Percentiles rank a stretch among this genome's conserved stretches.
phyloP scores from a whole-genome alignment of 164 flowering plant genomes.

The Tetrastigma voinierianum region DNA sequence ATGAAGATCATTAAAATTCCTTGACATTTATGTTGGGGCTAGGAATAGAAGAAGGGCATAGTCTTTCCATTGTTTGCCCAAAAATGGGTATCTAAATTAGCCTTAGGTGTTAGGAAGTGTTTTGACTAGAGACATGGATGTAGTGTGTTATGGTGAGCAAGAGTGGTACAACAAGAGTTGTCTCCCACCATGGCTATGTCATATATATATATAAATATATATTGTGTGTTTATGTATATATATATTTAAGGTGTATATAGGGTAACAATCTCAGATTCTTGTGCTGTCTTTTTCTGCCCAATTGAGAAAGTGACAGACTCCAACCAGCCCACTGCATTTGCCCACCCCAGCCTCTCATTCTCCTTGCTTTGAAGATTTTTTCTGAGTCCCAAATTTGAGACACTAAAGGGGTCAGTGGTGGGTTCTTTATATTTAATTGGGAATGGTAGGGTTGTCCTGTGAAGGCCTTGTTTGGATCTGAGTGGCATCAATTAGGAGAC shows the following conservation, averaged over 20 bases:
- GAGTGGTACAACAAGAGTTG: slow-evolving; percentile 22
- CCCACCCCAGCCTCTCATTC: no score
- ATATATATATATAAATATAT: not conserved
- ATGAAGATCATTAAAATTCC: not conserved
- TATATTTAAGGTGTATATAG: no score
- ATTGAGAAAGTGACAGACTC: slow-evolving; percentile 14
- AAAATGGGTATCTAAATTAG: slow-evolving; percentile 2
- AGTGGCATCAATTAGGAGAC: no score
- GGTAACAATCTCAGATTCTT: slow-evolving; percentile 14
- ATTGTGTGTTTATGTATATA: no score
- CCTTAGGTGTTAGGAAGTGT: slow-evolving; percentile 3
- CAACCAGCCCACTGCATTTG: slow-evolving; percentile 13
- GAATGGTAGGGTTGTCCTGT: no score
- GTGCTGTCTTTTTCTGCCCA: slow-evolving; percentile 34
- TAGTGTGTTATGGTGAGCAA: slow-evolving; percentile 24
- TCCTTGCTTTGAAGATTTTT: no score
- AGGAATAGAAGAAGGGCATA: not conserved
- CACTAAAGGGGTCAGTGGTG: no score
- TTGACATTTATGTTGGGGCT: slow-evolving; percentile 1
- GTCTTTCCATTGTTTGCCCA: not conserved
- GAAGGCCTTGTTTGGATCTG: no score
- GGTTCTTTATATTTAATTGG: no score
- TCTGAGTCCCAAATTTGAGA: no score
- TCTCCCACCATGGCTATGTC: slow-evolving; percentile 25
- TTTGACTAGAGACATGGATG: slow-evolving; percentile 12